These are phyloP conservation scores for Pachysandra terminalis DNA, from an alignment of 164 flowering plant genomes.

Conservation along the genomic window DNA sequence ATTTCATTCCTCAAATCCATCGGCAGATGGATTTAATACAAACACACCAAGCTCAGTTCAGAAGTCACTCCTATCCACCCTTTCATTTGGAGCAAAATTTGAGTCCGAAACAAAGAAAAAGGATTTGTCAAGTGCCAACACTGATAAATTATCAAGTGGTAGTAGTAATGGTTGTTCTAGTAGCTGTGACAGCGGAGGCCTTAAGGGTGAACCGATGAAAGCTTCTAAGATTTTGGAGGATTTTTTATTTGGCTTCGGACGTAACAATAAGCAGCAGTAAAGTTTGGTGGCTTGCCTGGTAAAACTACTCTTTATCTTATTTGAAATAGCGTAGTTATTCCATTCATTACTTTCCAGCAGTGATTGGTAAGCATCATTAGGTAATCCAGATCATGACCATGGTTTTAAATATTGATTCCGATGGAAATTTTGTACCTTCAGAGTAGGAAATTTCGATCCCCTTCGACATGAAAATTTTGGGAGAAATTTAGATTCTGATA, in stretches of 20 bases:
- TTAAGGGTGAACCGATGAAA: slow-evolving; percentile 7
- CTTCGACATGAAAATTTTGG: too few relatives aligned
- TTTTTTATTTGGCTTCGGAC: slow-evolving; percentile 20
- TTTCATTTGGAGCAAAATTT: slow-evolving; percentile 47
- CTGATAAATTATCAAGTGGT: neutral
- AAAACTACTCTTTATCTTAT: too few relatives aligned
- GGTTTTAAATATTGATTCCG: too few relatives aligned
- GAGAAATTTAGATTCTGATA: too few relatives aligned
- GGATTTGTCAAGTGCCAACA: neutral
- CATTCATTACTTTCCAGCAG: too few relatives aligned
- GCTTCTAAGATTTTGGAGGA: slow-evolving; percentile 25
- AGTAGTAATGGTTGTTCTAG: neutral
- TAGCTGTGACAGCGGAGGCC: neutral
- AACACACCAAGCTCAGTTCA: slow-evolving; percentile 19
- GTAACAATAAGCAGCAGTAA: neutral
- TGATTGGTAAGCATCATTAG: too few relatives aligned
- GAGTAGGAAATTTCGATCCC: too few relatives aligned
- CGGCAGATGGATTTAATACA: slow-evolving; percentile 15
- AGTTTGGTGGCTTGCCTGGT: too few relatives aligned
- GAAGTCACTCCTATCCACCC: slow-evolving; percentile 29
- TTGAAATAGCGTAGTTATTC: too few relatives aligned
- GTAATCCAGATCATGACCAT: too few relatives aligned
- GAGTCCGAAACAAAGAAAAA: slow-evolving; percentile 25
- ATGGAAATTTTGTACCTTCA: too few relatives aligned
- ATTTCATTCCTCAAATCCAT: slow-evolving; percentile 13